Conservation (phyloP, 179 eudicot species). For the Silene coronaria region DNA sequence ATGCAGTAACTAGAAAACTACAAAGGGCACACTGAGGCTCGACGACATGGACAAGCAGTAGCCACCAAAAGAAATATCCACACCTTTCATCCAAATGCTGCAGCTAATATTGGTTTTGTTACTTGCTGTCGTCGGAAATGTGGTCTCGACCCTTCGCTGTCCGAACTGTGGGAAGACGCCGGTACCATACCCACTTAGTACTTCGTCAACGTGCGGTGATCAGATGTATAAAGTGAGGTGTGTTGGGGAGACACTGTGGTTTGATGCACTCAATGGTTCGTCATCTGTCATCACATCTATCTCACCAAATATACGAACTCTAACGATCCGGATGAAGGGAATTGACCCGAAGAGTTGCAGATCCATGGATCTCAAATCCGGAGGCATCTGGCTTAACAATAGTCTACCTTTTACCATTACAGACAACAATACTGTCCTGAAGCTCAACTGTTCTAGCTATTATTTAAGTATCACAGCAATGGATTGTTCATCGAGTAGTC, state of each 20-base stretch:
- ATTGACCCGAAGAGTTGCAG: conserved; percentile 27
- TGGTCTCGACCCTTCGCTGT: conserved; percentile 20
- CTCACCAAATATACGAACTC: conserved; percentile 21
- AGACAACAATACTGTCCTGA: conserved; percentile 36
- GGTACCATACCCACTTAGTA: conserved; percentile 55
- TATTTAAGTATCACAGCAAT: conserved; percentile 27
- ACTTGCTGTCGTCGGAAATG: neutral
- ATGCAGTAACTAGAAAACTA: neutral
- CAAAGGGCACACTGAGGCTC: neutral
- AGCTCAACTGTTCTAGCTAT: conserved; percentile 36
- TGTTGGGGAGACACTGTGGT: conserved; percentile 31
- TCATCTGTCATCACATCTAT: conserved; percentile 39
- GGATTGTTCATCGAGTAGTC: conserved; percentile 38
- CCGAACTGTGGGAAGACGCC: conserved; percentile 35
- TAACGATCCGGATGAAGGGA: conserved; percentile 29
- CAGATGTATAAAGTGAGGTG: conserved; percentile 45
- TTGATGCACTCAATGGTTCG: conserved; percentile 34
- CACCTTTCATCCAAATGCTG: neutral
- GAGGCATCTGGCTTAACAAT: conserved; percentile 40
- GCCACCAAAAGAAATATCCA: neutral
- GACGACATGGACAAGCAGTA: neutral
- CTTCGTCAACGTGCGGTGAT: conserved; percentile 44
- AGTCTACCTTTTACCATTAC: conserved; percentile 40
- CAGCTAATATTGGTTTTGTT: neutral
- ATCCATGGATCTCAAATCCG: conserved; percentile 22